A percentile compares a stretch with the other conserved stretches of the same genome.
Conservation (phyloP, 345 rosid genomes). For the Populus nigra region DNA sequence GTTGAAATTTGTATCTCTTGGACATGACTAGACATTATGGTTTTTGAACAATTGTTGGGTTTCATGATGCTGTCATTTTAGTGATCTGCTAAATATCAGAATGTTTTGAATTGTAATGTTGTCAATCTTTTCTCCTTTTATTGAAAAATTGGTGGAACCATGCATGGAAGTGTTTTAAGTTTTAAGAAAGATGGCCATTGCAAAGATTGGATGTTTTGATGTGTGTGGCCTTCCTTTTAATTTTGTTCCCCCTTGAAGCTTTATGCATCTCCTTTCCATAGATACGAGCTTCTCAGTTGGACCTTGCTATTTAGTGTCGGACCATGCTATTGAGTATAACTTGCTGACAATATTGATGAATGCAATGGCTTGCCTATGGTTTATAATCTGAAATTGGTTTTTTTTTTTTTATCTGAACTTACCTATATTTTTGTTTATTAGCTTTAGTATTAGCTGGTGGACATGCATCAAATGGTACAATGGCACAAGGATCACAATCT, state of each 20-base stretch:
- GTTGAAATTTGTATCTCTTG: not conserved
- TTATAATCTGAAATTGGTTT: conserved; percentile 13
- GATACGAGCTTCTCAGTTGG: not conserved
- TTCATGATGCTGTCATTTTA: not conserved
- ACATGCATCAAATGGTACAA: conserved; percentile 61
- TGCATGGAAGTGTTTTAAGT: not conserved
- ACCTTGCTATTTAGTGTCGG: not conserved
- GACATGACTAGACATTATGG: not conserved
- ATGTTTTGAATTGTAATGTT: not conserved
- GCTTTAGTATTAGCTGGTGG: conserved; percentile 86
- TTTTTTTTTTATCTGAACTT: conserved; percentile 9
- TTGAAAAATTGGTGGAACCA: not conserved
- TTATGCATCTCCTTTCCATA: not conserved
- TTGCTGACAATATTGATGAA: not conserved
- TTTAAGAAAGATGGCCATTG: not conserved
- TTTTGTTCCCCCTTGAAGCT: not conserved
- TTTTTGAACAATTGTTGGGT: not conserved
- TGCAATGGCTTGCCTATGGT: not conserved
- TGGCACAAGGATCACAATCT: conserved; percentile 58
- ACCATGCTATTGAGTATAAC: not conserved
- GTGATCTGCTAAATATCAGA: not conserved
- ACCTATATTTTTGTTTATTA: conserved; percentile 28
- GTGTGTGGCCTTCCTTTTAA: not conserved
- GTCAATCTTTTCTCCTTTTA: not conserved
- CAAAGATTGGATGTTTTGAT: not conserved